phyloP scores from a whole-genome alignment of 305 asterid species.

The Fraxinus dipetala region DNA sequence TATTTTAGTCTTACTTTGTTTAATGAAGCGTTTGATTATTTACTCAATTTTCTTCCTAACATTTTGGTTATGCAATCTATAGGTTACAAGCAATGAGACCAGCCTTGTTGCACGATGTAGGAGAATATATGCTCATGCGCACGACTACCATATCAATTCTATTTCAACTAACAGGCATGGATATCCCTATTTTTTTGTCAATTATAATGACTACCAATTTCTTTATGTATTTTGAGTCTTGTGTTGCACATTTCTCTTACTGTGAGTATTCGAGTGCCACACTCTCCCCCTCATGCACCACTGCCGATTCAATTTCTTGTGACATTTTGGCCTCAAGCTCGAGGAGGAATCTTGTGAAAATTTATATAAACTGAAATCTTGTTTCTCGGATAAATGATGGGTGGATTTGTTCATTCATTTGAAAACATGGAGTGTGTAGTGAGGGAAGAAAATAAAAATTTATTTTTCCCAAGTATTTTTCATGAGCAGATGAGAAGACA shows the following conservation, averaged over 20 bases:
- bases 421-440: neutral
- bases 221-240: constrained; percentile 8
- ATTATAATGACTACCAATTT: constrained; percentile 8
- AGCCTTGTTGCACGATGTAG: constrained; percentile 90
- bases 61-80: constrained; percentile 26
- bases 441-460: neutral
- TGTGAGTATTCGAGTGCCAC: neutral
- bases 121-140: constrained; percentile 97
- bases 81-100: constrained; percentile 90
- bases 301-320: constrained; percentile 10
- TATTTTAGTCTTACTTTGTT: constrained; percentile 15
- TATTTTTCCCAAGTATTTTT: neutral
- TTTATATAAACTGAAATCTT: constrained; percentile 11
- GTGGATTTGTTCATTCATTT: constrained; percentile 7
- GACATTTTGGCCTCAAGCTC: constrained; percentile 12
- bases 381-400: constrained; percentile 5
- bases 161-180: constrained; percentile 92
- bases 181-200: constrained; percentile 19
- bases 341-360: constrained; percentile 6
- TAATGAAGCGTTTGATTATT: constrained; percentile 13
- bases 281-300: neutral
- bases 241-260: neutral
- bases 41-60: constrained; percentile 16
- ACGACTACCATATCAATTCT: constrained; percentile 95
- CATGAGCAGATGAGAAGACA: neutral